These are phyloP conservation scores for Saxophila tyrrhenica DNA, from an alignment of 495 filamentous ascomycete species.

Conservation along the genomic window DNA sequence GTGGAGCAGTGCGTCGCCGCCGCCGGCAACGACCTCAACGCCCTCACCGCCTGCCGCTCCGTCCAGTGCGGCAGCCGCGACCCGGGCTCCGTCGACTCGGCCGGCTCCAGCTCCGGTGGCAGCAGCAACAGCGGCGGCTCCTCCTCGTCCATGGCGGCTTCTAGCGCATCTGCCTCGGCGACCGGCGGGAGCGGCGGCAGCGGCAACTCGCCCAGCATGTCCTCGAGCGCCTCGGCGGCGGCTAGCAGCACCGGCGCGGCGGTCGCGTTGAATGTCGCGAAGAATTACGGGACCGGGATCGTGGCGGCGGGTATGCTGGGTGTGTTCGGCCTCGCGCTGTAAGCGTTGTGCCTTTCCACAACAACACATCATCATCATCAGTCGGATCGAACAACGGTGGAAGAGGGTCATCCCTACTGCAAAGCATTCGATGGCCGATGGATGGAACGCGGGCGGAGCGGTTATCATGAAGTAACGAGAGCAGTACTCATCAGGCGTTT, in stretches of 20 bases:
- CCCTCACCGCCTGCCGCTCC: slow-evolving; percentile 35
- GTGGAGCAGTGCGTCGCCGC: slow-evolving; percentile 40
- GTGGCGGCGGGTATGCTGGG: slow-evolving; percentile 39
- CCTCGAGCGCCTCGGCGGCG: slow-evolving; percentile 19
- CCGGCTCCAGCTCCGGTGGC: no score
- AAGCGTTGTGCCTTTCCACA: slow-evolving; percentile 19
- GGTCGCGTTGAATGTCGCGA: slow-evolving; percentile 28
- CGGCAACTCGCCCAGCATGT: background rate
- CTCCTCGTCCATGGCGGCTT: slow-evolving; percentile 11
- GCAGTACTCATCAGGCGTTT: background rate
- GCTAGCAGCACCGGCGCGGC: slow-evolving; percentile 33
- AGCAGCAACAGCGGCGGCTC: slow-evolving; percentile 16
- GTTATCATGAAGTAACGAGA: slow-evolving; percentile 1
- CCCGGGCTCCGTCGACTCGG: slow-evolving; percentile 26
- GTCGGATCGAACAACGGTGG: no score
- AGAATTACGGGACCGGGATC: slow-evolving; percentile 40
- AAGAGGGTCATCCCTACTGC: no score
- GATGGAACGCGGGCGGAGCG: no score
- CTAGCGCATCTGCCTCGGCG: slow-evolving; percentile 1
- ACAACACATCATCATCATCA: no score
- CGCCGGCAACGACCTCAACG: slow-evolving; percentile 35
- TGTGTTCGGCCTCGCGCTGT: slow-evolving; percentile 41
- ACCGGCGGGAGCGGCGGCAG: background rate
- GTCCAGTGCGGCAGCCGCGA: slow-evolving; percentile 39
- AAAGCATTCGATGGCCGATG: no score